phyloP scores from a whole-genome alignment of 352 stramenopile genomes.

The Phytophthora aleatoria region DNA sequence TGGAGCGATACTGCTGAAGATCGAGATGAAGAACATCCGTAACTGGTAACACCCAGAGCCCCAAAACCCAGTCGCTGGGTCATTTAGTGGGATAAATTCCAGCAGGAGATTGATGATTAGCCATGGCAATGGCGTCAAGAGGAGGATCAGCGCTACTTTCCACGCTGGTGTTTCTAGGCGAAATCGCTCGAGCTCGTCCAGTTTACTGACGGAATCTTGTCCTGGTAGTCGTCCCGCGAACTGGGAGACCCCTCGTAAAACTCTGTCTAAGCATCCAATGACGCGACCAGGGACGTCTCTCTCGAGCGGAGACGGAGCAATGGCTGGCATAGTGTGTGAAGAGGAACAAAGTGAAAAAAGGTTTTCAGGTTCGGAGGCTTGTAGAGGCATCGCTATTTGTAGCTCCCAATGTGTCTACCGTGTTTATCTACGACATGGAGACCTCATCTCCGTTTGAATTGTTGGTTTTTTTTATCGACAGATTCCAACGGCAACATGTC shows the following conservation, averaged over 20 bases:
- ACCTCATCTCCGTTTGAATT: too few species aligned
- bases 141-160: constrained; percentile 13
- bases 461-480: too few species aligned
- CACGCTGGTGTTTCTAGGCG: constrained; percentile 4
- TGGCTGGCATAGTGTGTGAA: background rate
- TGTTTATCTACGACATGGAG: background rate
- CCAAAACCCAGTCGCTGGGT: constrained; percentile 20
- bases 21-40: constrained; percentile 27
- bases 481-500: too few species aligned
- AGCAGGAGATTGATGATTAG: constrained; percentile 34
- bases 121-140: constrained; percentile 33
- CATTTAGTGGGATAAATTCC: constrained; percentile 33
- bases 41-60: constrained; percentile 34
- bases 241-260: background rate
- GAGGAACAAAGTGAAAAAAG: background rate
- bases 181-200: constrained; percentile 32
- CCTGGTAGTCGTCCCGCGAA: constrained; percentile 27
- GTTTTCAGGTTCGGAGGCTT: background rate
- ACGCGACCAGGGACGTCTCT: constrained; percentile 1
- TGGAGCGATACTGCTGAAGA: constrained; percentile 19
- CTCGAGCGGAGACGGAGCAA: background rate
- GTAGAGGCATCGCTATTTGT: background rate
- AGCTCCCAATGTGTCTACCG: background rate
- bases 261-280: background rate
- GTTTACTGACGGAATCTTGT: constrained; percentile 41